Evolutionary conservation across 2,329 filamentous ascomycete genomes (phyloP), one percentile per base, ranked within the genome.

Genomic region (Pseudogymnoascus sp.): DNA sequence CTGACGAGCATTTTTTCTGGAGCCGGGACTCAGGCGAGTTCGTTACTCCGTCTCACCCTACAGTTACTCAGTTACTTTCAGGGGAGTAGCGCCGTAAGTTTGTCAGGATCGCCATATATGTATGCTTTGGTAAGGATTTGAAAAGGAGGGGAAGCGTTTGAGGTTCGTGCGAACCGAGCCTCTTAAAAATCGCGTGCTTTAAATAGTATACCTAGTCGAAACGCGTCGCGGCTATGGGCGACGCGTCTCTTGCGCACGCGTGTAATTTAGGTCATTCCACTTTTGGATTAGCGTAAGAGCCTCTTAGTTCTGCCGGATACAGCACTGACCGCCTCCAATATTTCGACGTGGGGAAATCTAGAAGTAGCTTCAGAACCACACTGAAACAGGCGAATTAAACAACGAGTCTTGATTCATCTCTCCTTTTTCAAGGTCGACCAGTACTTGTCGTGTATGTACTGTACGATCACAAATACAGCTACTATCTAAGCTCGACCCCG

Each of bases 281-380:
- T 10, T 55, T 55, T 10, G 48, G 15, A 17, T 33, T 55, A 55
- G 48, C 27, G 48, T 55, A 55, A 33, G 29, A 55, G 48, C 48
- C 48, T 41, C 35, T 59, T 41, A 59, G 58, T 59, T 59, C 58
- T 59, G 58, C 58, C 58, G 27, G 15, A 27, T 59, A 59, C 21
- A 59, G 58, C 58, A 27, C 58, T 59, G 35, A 59, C 58, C 58
- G 58, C 58, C 58, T 59, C 21, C 58, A 59, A 15, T 59, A 59
- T 59, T 59, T 59, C 38, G 58, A 41, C 58, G 35, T 38, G 58
- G 58, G 58, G 38, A 59, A 39, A 59, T 55, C 48, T 55, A 31
- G 48, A 55, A 35, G 48, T 55, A 55, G 48, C 48, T 55, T 55
- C 48, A 55, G 21, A 55, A 10, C 29, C 27, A 35, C 29, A 55